Evolutionary conservation across 2,329 filamentous ascomycete species (phyloP), one percentile per base, ranked within the genome.

Genomic region (Raffaelea arxii): DNA sequence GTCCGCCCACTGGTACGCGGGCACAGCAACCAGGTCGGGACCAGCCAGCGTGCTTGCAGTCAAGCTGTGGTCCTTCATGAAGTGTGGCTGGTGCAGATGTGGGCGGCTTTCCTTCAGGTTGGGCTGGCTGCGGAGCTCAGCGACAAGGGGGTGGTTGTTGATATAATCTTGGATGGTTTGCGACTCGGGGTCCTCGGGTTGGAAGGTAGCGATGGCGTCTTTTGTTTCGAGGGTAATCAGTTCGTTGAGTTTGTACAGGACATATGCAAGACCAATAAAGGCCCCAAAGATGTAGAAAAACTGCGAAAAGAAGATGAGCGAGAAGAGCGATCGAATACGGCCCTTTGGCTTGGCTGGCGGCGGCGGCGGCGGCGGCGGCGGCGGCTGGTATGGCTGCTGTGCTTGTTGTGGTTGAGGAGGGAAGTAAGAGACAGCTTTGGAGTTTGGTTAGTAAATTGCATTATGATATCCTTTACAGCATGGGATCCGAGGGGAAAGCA

Each of bases 41-140:
- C 89, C 90, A 18, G 84, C 62, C 12, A 98, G 72, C 12, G 85
- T 85, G 5, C 87, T 87, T 25, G 77, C 87, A 0, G 90, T 97
- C 44, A 98, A 72, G 64, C 83, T 94, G 60, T 87, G 81, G 3
- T 67, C 65, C 35, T 85, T 79, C 62, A 88, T 74, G 3, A 72
- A 64, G 23, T 72, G 69, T 0, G 91, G 89, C 59, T 96, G 84
- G 65, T 90, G 92, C 61, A 96, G 70, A 61, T 95, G 88, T 11
- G 91, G 91, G 36, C 92, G 78, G 27, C 84, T 83, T 63, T 94
- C 89, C 27, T 70, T 75, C 63, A 83, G 84, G 23, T 77, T 14
- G 4, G 80, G 70, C 56, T 85, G 74, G 18, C 65, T 64, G 41
- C 90, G 82, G 43, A 97, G 70, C 37, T 75, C 70, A n/a, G 71